phyloP scores from a whole-genome alignment of 2,329 filamentous ascomycete species.

The Sporothrix brasiliensis region DNA sequence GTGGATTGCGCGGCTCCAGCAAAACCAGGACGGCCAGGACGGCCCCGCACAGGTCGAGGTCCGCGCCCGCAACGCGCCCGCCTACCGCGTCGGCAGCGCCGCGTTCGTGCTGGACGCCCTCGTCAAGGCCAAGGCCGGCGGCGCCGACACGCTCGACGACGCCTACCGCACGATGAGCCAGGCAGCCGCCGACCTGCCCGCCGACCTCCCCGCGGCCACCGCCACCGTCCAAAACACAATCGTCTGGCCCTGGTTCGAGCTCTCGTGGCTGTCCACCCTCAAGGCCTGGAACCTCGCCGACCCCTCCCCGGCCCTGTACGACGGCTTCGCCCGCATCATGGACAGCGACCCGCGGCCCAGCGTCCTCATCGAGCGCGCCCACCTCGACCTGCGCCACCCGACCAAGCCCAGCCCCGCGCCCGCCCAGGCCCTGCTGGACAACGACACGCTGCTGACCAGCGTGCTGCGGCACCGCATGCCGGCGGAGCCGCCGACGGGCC shows the following conservation, averaged over 20 bases:
- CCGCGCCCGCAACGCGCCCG: background rate
- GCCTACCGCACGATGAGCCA: conserved; percentile 55
- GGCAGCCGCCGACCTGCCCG: conserved; percentile 49
- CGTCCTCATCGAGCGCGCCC: conserved; percentile 53
- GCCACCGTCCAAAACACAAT: conserved; percentile 43
- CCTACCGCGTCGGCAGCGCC: conserved; percentile 29
- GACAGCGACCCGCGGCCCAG: conserved; percentile 44
- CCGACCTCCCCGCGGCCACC: conserved; percentile 42
- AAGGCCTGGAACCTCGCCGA: conserved; percentile 51
- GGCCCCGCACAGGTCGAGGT: conserved; percentile 30
- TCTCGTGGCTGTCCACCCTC: conserved; percentile 59
- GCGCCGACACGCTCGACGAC: conserved; percentile 50
- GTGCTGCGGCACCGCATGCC: conserved; percentile 30
- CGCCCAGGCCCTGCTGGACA: conserved; percentile 52
- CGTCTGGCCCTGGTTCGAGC: conserved; percentile 49
- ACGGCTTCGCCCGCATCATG: conserved; percentile 55
- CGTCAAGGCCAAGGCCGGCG: conserved; percentile 44
- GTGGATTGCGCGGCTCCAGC: conserved; percentile 52
- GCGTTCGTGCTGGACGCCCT: conserved; percentile 48
- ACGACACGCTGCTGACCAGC: conserved; percentile 36
- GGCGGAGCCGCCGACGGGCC: conserved; percentile 37
- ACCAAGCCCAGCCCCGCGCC: conserved; percentile 52
- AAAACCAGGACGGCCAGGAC: conserved; percentile 39
- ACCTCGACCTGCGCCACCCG: conserved; percentile 60
- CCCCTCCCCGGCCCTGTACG: conserved; percentile 55